Evolutionary conservation across 1,139 yeast genomes (phyloP).

Genomic region (Starmera stellimalicola): DNA sequence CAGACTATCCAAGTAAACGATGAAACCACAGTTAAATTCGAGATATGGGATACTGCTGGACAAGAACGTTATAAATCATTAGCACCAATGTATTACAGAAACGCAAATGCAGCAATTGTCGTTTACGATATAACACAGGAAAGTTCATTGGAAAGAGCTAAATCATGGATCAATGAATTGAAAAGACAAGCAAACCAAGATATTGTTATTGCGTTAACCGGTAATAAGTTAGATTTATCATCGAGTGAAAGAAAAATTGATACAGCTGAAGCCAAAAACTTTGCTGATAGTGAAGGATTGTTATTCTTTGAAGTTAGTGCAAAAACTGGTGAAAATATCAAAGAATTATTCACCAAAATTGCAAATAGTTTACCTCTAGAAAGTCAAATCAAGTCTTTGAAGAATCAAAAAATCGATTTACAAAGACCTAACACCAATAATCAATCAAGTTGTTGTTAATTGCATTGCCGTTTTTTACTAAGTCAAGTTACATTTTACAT

Average conservation of each 20-base stretch:
- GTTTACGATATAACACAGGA: constrained; percentile 64
- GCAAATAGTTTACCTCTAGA: constrained; percentile 60
- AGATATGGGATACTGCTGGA: constrained; percentile 88
- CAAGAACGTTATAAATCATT: constrained; percentile 75
- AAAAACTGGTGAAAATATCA: constrained; percentile 77
- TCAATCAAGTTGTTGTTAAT: constrained; percentile 27
- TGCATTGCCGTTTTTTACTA: background rate
- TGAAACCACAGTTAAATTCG: constrained; percentile 58
- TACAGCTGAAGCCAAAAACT: constrained; percentile 42
- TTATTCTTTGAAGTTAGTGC: constrained; percentile 92
- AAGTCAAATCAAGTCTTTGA: constrained; percentile 17
- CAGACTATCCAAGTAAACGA: constrained; percentile 68
- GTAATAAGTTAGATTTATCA: constrained; percentile 67
- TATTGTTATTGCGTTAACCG: constrained; percentile 79
- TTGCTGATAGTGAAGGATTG: constrained; percentile 67
- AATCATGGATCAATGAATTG: constrained; percentile 92
- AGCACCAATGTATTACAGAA: constrained; percentile 82
- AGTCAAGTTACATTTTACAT: no score
- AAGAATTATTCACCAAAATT: constrained; percentile 70
- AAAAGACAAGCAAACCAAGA: constrained; percentile 83
- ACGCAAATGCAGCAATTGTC: constrained; percentile 76
- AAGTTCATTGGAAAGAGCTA: constrained; percentile 78
- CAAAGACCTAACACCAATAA: constrained; percentile 39
- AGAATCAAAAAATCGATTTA: constrained; percentile 27
- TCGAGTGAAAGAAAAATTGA: constrained; percentile 45